Percentiles rank a stretch among this genome's conserved stretches.
phyloP scores from a whole-genome alignment of 2,329 filamentous ascomycete species.

The Fusarium sp. region DNA sequence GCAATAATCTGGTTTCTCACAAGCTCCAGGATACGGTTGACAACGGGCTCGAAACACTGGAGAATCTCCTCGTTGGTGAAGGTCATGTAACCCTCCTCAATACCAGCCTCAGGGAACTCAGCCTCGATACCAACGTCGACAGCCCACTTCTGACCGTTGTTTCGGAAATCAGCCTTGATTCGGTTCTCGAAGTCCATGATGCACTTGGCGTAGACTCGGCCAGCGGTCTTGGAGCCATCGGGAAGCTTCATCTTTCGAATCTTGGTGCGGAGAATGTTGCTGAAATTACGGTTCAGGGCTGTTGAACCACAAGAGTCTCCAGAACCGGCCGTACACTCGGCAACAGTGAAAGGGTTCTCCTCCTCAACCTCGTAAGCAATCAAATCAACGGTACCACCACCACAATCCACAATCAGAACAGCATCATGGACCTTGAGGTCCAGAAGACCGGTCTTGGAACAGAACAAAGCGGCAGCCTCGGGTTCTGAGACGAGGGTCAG shows the following conservation, averaged over 20 bases:
- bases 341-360: slow-evolving; percentile 95
- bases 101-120: slow-evolving; percentile 96
- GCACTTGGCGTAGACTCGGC: slow-evolving; percentile 97
- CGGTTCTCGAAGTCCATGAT: slow-evolving; percentile 99
- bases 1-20: slow-evolving; percentile 99
- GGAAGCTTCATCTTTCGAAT: slow-evolving; percentile 99
- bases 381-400: slow-evolving; percentile 97
- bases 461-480: slow-evolving; percentile 96
- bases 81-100: slow-evolving; percentile 99
- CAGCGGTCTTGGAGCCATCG: slow-evolving; percentile 96
- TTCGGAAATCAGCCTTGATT: slow-evolving; percentile 99
- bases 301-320: slow-evolving; percentile 99
- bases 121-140: slow-evolving; percentile 99
- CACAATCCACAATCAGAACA: slow-evolving; percentile 97
- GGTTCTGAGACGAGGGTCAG: slow-evolving; percentile 95
- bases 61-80: slow-evolving; percentile 99
- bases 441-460: slow-evolving; percentile 93
- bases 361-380: slow-evolving; percentile 99
- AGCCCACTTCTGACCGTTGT: slow-evolving; percentile 99
- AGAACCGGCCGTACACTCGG: slow-evolving; percentile 95
- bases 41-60: slow-evolving; percentile 98
- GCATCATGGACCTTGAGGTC: slow-evolving; percentile 99
- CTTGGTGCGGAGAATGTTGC: slow-evolving; percentile 96
- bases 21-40: slow-evolving; percentile 94
- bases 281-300: slow-evolving; percentile 96